Conservation (phyloP, 495 filamentous ascomycete species). For the Parathielavia appendiculata region DNA sequence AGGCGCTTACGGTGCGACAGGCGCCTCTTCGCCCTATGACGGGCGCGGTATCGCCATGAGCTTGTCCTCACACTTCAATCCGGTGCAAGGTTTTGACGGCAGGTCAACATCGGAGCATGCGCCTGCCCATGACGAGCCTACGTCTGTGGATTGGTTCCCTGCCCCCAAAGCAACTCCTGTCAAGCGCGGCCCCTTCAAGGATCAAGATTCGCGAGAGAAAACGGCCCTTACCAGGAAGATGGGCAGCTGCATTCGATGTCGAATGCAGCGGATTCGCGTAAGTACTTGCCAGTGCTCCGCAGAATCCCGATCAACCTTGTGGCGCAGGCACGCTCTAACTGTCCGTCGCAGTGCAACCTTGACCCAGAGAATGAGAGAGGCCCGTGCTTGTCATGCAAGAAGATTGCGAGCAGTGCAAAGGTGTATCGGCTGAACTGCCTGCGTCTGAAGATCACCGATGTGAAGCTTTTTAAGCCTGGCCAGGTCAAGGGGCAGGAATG, state of each 20-base stretch:
- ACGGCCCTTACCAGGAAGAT: slow-evolving; percentile 49
- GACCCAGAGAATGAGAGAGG: slow-evolving; percentile 40
- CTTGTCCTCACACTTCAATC: slow-evolving; percentile 12
- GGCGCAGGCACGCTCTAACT: slow-evolving; percentile 6
- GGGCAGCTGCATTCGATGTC: slow-evolving; percentile 48
- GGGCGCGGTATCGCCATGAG: slow-evolving; percentile 6
- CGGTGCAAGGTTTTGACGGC: slow-evolving; percentile 12
- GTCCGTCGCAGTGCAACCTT: slow-evolving; percentile 38
- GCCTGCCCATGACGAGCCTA: slow-evolving; percentile 1
- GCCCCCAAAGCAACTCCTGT: slow-evolving; percentile 27
- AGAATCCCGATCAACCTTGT: too few species aligned
- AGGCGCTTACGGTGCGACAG: slow-evolving; percentile 9
- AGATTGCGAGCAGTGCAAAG: slow-evolving; percentile 35
- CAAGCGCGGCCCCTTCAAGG: slow-evolving; percentile 46
- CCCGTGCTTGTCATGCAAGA: slow-evolving; percentile 46
- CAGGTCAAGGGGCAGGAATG: slow-evolving; percentile 48
- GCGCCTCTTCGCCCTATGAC: slow-evolving; percentile 14
- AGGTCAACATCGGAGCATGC: background rate
- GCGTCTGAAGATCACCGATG: slow-evolving; percentile 48
- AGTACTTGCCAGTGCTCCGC: slow-evolving; percentile 18
- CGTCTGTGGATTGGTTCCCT: slow-evolving; percentile 18
- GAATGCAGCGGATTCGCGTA: slow-evolving; percentile 53
- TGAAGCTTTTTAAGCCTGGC: slow-evolving; percentile 47
- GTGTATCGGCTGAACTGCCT: slow-evolving; percentile 45
- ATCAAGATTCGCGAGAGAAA: slow-evolving; percentile 39